Percentiles rank a stretch among this genome's conserved stretches.
Evolutionary conservation across 2,329 filamentous ascomycete genomes (phyloP).

Genomic region (Diaporthe velutina): DNA sequence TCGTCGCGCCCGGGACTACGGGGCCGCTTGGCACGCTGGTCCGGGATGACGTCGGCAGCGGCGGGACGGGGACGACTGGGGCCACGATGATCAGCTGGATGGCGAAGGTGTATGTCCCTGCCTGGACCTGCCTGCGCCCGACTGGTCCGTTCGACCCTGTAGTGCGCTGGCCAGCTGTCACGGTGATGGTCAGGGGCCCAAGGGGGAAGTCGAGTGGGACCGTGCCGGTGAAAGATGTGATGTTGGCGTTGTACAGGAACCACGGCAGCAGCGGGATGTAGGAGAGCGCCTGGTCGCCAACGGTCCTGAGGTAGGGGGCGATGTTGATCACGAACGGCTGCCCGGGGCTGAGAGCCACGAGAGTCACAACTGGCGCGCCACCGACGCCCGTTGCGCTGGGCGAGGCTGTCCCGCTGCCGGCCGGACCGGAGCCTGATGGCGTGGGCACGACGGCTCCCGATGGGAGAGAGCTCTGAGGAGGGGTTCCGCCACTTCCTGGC

Average conservation of each 20-base stretch:
- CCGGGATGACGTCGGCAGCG: background rate
- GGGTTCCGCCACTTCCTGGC: background rate
- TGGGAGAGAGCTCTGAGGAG: background rate
- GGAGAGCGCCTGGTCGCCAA: slow-evolving; percentile 13
- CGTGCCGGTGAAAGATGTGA: slow-evolving; percentile 2
- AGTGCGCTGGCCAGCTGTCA: slow-evolving; percentile 19
- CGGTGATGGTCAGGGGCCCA: background rate
- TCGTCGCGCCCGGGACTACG: no score
- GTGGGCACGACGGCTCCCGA: background rate
- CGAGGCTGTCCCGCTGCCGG: background rate
- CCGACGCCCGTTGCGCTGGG: slow-evolving; percentile 2
- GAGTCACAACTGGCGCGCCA: background rate
- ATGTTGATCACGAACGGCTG: slow-evolving; percentile 6
- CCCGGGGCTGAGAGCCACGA: background rate
- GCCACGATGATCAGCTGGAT: slow-evolving; percentile 1
- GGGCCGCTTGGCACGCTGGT: background rate
- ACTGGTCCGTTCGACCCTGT: background rate
- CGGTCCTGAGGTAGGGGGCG: background rate
- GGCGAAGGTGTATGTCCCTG: slow-evolving; percentile 16
- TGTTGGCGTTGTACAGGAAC: slow-evolving; percentile 7
- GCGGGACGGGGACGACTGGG: background rate
- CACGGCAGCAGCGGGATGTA: background rate
- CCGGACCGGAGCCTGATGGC: background rate
- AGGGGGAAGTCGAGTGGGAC: background rate
- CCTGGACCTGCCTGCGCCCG: background rate